A percentile compares a stretch with the other conserved stretches of the same genome.
These are phyloP conservation scores for Gloeostereum incarnatum DNA, from an alignment of 768 basidiomycete genomes.

Conservation along the genomic window DNA sequence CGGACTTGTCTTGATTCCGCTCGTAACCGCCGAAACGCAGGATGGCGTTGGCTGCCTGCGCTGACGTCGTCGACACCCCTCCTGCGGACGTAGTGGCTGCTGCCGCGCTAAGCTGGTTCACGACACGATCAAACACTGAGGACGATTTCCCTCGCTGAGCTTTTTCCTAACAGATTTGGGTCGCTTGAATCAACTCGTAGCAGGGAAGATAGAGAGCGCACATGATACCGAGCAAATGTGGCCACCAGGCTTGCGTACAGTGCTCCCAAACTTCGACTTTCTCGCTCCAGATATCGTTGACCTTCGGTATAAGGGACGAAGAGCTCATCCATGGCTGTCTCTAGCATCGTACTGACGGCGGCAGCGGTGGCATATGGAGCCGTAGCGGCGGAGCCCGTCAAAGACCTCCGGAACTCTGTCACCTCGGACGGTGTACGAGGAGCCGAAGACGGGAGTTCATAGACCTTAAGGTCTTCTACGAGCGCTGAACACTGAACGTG, in stretches of 20 bases:
- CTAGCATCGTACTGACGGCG: constrained; percentile 81
- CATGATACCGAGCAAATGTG: constrained; percentile 84
- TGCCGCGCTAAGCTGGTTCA: constrained; percentile 77
- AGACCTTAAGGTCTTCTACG: constrained; percentile 86
- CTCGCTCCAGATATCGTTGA: constrained; percentile 83
- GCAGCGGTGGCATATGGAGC: constrained; percentile 37
- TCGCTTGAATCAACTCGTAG: constrained; percentile 2
- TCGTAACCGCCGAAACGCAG: constrained; percentile 86
- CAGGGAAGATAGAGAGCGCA: constrained; percentile 24
- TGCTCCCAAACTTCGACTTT: constrained; percentile 73
- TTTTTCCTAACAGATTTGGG: constrained; percentile 32
- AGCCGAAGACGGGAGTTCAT: constrained; percentile 68
- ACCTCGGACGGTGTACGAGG: constrained; percentile 58
- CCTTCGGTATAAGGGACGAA: constrained; percentile 94
- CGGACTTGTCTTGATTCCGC: constrained; percentile 35
- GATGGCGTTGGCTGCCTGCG: constrained; percentile 81
- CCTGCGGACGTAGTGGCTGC: constrained; percentile 54
- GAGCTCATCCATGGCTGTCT: constrained; percentile 91
- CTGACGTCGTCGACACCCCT: constrained; percentile 58
- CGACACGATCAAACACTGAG: constrained; percentile 79
- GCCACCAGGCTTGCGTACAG: constrained; percentile 68
- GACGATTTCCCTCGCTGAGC: constrained; percentile 63
- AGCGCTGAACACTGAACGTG: constrained; percentile 70
- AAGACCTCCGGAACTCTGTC: constrained; percentile 48
- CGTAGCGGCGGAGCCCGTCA: constrained; percentile 36